Evolutionary conservation across 2,329 filamentous ascomycete genomes (phyloP).

Genomic region (Calonectria pteridis): DNA sequence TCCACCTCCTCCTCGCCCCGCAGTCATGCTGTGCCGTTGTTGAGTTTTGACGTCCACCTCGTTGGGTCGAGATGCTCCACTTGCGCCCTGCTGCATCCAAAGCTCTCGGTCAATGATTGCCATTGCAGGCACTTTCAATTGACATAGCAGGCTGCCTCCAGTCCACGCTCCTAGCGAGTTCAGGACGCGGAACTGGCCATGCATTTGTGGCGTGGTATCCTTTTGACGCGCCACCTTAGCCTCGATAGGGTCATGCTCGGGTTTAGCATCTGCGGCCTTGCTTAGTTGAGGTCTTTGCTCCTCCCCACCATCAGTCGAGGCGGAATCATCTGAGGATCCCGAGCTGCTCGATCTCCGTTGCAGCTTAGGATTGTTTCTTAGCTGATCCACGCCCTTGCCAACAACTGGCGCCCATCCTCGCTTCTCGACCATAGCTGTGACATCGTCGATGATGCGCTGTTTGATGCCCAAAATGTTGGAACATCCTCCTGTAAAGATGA

Average conservation of each 20-base stretch:
- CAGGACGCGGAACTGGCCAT: slow-evolving; percentile 73
- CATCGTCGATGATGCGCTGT: slow-evolving; percentile 79
- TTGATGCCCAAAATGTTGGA: slow-evolving; percentile 85
- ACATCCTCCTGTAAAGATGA: slow-evolving; percentile 87
- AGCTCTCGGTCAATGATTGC: slow-evolving; percentile 78
- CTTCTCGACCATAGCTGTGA: slow-evolving; percentile 73
- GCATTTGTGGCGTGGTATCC: slow-evolving; percentile 56
- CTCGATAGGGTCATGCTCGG: slow-evolving; percentile 49
- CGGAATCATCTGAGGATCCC: slow-evolving; percentile 33
- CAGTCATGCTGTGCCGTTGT: slow-evolving; percentile 74
- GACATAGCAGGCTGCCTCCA: slow-evolving; percentile 77
- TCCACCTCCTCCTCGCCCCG: slow-evolving; percentile 56
- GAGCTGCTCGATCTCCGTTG: slow-evolving; percentile 46
- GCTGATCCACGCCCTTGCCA: slow-evolving; percentile 74
- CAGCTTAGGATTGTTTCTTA: slow-evolving; percentile 60
- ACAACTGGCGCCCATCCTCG: slow-evolving; percentile 83
- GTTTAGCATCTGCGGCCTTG: slow-evolving; percentile 41
- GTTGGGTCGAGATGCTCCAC: slow-evolving; percentile 69
- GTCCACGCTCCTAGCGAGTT: slow-evolving; percentile 81
- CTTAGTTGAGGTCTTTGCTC: slow-evolving; percentile 33
- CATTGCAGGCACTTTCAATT: slow-evolving; percentile 76
- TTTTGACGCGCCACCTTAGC: slow-evolving; percentile 53
- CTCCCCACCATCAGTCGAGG: slow-evolving; percentile 41
- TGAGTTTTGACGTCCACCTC: slow-evolving; percentile 71
- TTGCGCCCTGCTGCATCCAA: slow-evolving; percentile 76